Conservation (phyloP, 2,329 filamentous ascomycete genomes). For the Exophiala dermatitidis region DNA sequence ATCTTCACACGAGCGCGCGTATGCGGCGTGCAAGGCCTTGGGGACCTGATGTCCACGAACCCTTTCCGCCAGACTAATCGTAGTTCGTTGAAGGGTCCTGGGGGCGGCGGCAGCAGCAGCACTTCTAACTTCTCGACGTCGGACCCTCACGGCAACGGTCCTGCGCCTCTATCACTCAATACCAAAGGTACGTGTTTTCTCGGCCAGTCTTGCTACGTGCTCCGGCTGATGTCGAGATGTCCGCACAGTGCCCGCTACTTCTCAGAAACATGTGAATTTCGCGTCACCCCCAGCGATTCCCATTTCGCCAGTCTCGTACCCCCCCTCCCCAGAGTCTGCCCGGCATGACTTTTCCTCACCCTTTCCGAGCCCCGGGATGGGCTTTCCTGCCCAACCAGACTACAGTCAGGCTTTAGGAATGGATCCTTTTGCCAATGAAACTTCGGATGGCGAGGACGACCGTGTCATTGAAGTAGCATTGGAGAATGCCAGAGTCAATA, state of each 20-base stretch:
- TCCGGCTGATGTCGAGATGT: background rate
- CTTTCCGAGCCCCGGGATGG: constrained; percentile 11
- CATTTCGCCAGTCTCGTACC: constrained; percentile 25
- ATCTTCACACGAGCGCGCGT: constrained; percentile 12
- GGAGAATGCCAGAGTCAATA: constrained; percentile 27
- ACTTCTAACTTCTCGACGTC: constrained; percentile 21
- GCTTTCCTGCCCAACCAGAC: constrained; percentile 7
- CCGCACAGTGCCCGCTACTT: constrained; percentile 9
- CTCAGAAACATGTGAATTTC: constrained; percentile 26
- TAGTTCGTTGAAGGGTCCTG: constrained; percentile 34
- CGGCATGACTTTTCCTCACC: constrained; percentile 20
- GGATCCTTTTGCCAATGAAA: constrained; percentile 37
- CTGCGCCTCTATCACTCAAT: constrained; percentile 20
- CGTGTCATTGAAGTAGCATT: constrained; percentile 27
- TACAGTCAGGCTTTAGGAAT: constrained; percentile 28
- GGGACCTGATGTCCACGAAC: constrained; percentile 35
- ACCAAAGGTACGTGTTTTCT: constrained; percentile 21
- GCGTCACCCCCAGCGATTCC: constrained; percentile 24
- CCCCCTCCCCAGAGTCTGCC: constrained; percentile 26
- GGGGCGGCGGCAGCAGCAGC: constrained; percentile 27
- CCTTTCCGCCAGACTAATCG: constrained; percentile 38
- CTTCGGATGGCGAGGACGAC: constrained; percentile 28
- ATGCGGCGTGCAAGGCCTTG: constrained; percentile 37
- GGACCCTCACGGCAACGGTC: constrained; percentile 20
- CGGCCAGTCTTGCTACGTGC: background rate